Percentiles rank a stretch among this genome's conserved stretches.
Evolutionary conservation across 2,329 filamentous ascomycete species (phyloP).

Genomic region (Alternaria hordeiaustralica): DNA sequence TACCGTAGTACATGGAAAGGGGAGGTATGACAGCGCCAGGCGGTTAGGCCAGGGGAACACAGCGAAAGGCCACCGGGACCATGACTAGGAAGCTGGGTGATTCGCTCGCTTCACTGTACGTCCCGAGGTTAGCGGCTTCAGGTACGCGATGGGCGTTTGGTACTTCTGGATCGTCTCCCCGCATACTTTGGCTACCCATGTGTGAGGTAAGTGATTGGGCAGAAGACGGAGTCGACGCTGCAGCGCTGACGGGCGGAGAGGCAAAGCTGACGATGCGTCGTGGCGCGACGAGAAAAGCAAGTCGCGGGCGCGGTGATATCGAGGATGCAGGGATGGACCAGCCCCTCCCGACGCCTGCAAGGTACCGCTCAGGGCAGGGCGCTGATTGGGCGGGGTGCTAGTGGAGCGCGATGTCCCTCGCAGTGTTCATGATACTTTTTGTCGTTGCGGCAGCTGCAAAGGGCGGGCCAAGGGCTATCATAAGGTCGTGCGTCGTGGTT

Average conservation of each 20-base stretch:
- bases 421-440: constrained; percentile 15
- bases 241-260: constrained; percentile 4
- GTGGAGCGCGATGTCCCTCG: constrained; percentile 9
- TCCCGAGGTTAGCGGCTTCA: constrained; percentile 30
- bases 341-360: constrained; percentile 22
- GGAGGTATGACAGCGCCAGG: constrained; percentile 23
- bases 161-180: constrained; percentile 16
- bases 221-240: not conserved
- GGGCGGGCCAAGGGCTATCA: constrained; percentile 10
- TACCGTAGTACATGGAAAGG: constrained; percentile 16
- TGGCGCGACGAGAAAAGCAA: not conserved
- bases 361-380: constrained; percentile 19
- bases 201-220: constrained; percentile 2
- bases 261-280: constrained; percentile 3
- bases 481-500: constrained; percentile 5
- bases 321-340: constrained; percentile 9
- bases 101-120: constrained; percentile 24
- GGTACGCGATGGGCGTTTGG: constrained; percentile 23
- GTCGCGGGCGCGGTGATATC: not conserved
- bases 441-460: constrained; percentile 21
- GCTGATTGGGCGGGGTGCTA: constrained; percentile 21
- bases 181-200: constrained; percentile 4
- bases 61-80: constrained; percentile 12
- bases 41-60: constrained; percentile 28
- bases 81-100: constrained; percentile 20